phyloP scores from a whole-genome alignment of 495 filamentous ascomycete species.

The Aspergillus hancockii region DNA sequence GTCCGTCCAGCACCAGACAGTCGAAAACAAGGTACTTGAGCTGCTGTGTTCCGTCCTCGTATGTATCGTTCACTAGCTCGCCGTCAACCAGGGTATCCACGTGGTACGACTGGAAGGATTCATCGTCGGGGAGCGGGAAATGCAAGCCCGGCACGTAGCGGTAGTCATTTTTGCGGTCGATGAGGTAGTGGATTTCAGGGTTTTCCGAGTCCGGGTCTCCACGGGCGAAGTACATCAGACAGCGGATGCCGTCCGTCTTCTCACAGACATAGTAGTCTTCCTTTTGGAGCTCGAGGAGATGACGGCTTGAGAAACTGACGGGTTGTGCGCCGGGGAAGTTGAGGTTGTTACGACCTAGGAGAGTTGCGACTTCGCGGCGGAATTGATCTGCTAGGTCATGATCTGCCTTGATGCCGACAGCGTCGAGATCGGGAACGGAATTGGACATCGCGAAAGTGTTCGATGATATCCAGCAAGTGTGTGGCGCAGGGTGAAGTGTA shows the following conservation, averaged over 20 bases:
- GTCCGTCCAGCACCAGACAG: conserved; percentile 78
- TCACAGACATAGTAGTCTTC: conserved; percentile 97
- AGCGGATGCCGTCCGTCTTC: conserved; percentile 95
- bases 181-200: conserved; percentile 72
- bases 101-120: conserved; percentile 65
- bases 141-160: conserved; percentile 78
- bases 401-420: conserved; percentile 63
- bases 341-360: conserved; percentile 66
- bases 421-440: conserved; percentile 49
- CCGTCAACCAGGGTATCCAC: conserved; percentile 84
- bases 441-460: conserved; percentile 36
- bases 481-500: background rate
- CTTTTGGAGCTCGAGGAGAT: conserved; percentile 73
- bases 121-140: conserved; percentile 69
- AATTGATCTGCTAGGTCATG: conserved; percentile 57
- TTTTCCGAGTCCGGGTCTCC: conserved; percentile 47
- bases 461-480: background rate
- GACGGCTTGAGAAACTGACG: conserved; percentile 79
- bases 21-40: conserved; percentile 91
- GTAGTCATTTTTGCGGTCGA: conserved; percentile 97
- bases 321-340: conserved; percentile 93
- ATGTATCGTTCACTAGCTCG: conserved; percentile 81
- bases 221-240: conserved; percentile 81
- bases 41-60: conserved; percentile 59
- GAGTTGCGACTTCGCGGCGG: conserved; percentile 70